Percentiles rank a stretch among this genome's conserved stretches.
These are phyloP conservation scores for Saksenaea vasiformis DNA, from an alignment of 371 early-diverging fungal species.

Conservation along the genomic window DNA sequence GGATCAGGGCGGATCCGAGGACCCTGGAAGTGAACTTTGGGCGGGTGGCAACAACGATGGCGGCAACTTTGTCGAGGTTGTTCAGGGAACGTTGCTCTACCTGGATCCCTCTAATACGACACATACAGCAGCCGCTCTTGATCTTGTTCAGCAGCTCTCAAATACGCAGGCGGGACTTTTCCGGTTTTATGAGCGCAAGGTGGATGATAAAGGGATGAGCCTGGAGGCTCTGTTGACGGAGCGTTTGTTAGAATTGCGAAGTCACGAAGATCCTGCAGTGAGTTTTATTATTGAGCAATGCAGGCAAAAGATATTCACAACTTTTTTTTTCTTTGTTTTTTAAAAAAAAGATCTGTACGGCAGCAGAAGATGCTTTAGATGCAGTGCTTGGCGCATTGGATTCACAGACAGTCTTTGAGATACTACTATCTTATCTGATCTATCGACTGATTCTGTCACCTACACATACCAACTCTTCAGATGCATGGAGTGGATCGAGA, in stretches of 20 bases:
- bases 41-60: slow-evolving; percentile 40
- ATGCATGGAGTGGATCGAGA: slow-evolving; percentile 16
- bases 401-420: slow-evolving; percentile 44
- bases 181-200: slow-evolving; percentile 38
- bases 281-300: slow-evolving; percentile 5
- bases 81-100: slow-evolving; percentile 29
- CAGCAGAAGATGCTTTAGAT: slow-evolving; percentile 55
- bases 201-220: slow-evolving; percentile 35
- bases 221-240: slow-evolving; percentile 40
- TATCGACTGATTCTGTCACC: slow-evolving; percentile 32
- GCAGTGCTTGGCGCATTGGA: slow-evolving; percentile 36
- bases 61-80: slow-evolving; percentile 46
- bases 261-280: slow-evolving; percentile 37
- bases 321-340: too few species aligned
- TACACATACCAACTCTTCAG: slow-evolving; percentile 13
- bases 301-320: not conserved
- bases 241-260: slow-evolving; percentile 29
- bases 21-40: slow-evolving; percentile 43
- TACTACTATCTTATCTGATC: slow-evolving; percentile 43
- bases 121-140: slow-evolving; percentile 18
- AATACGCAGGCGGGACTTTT: slow-evolving; percentile 45
- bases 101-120: slow-evolving; percentile 11
- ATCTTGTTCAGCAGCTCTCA: slow-evolving; percentile 41
- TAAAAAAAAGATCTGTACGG: slow-evolving; percentile 35
- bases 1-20: slow-evolving; percentile 48